Evolutionary conservation across 345 rosid genomes (phyloP).

Genomic region (Heritiera littoralis): DNA sequence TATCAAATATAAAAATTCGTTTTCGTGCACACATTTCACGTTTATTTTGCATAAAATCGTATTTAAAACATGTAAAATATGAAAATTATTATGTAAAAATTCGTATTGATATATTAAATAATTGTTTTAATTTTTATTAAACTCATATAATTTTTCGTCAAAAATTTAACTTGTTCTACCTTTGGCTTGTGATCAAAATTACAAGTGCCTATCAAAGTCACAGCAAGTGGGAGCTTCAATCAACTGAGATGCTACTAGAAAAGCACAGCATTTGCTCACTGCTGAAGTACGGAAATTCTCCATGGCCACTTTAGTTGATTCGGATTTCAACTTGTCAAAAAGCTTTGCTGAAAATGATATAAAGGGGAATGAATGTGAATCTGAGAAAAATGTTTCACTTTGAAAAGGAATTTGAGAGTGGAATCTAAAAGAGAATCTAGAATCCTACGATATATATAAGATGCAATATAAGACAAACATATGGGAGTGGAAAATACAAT

Average conservation of each 20-base stretch:
- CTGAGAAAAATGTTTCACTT: not conserved
- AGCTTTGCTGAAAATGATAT: not conserved
- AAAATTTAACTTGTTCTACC: too few relatives aligned
- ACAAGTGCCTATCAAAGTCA: constrained; percentile 26
- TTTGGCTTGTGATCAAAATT: not conserved
- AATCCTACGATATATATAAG: not conserved
- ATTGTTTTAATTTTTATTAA: too few relatives aligned
- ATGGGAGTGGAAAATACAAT: not conserved
- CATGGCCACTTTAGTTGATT: not conserved
- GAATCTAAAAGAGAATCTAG: not conserved
- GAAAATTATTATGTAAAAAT: too few relatives aligned
- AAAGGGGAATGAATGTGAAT: not conserved
- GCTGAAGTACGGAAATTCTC: not conserved
- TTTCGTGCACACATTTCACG: too few relatives aligned
- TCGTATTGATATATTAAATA: too few relatives aligned
- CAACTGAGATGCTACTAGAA: not conserved
- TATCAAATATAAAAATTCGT: too few relatives aligned
- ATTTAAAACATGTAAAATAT: too few relatives aligned
- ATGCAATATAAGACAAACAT: not conserved
- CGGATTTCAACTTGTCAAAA: not conserved
- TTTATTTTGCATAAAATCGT: too few relatives aligned
- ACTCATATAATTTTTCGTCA: too few relatives aligned
- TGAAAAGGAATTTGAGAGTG: not conserved
- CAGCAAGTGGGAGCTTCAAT: constrained; percentile 16
- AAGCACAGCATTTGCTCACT: not conserved